phyloP scores from a whole-genome alignment of 805 yeast species.

The Wickerhamomyces canadensis region DNA sequence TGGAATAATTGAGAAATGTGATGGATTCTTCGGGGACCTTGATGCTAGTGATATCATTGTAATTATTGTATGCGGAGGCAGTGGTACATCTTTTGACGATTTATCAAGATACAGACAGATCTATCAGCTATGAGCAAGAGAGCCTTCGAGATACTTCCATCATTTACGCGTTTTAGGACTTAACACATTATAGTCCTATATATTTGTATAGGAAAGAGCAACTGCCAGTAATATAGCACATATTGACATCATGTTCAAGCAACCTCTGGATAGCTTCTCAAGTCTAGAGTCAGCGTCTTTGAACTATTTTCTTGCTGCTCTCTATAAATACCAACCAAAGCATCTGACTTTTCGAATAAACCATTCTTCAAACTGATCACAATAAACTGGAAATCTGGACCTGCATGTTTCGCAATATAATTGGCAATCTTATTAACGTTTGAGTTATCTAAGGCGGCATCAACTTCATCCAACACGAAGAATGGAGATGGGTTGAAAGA shows the following conservation, averaged over 20 bases:
- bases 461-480: conserved; percentile 95
- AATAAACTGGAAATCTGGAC: conserved; percentile 81
- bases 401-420: conserved; percentile 70
- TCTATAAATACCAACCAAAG: conserved; percentile 88
- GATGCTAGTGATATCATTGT: conserved; percentile 40
- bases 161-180: not conserved
- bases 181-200: not conserved
- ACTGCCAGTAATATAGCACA: not conserved
- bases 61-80: conserved; percentile 57
- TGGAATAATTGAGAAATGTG: conserved; percentile 25
- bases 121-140: conserved; percentile 12
- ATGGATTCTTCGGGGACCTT: conserved; percentile 27
- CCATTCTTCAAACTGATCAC: conserved; percentile 88
- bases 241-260: no score
- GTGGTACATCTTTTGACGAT: conserved; percentile 30
- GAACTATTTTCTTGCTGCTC: conserved; percentile 73
- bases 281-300: conserved; percentile 65
- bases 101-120: conserved; percentile 13
- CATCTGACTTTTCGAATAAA: conserved; percentile 81
- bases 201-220: no score
- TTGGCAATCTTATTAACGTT: conserved; percentile 86
- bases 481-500: conserved; percentile 91
- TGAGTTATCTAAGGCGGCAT: conserved; percentile 90
- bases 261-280: conserved; percentile 50
- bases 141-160: no score